Base-by-base conservation (phyloP, 2,329 filamentous ascomycete species). In the Colletotrichum sojae region DNA sequence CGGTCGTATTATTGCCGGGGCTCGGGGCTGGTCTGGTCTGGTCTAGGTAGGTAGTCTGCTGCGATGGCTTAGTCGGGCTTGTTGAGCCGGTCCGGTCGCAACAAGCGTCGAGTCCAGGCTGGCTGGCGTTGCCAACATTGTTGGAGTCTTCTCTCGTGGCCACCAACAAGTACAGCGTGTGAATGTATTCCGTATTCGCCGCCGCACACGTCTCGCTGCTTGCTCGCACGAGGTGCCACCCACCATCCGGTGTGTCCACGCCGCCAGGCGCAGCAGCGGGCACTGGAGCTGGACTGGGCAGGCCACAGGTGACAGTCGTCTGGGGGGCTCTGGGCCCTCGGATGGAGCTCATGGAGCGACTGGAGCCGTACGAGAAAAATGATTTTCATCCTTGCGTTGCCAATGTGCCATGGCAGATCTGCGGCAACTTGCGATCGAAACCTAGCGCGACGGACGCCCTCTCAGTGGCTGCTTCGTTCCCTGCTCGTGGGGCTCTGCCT, bases 361-460 rank as follows among this genome's bases (percentile, higher is more conserved):
- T 66, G 62, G 62, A 56, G 62, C 62, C 67, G 63, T 67, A 69
- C 46, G 67, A 69, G 67, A 69, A 69, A 36, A 36, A 36, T 36
- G 55, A 69, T 69, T 69, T 69, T 69, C 63, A 69, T 57, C 62
- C 67, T 69, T 56, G 67, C 63, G 49, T 69, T 61, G 56, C 63
- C 58, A 67, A 56, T 69, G 62, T 61, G 56, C 62, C 55, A 61
- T 61, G 63, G 63, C 56, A 69, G 67, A 69, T 69, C 67, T 67
- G 62, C 56, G 63, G 67, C 63, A 67, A 56, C 67, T 67, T 61
- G 56, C 67, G 67, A 69, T 69, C 67, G 66, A 66, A 66, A 55
- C 51, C 66, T 59, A 55, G 66, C 48, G 61, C 31, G 54, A 59
- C 48, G 53, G 61, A 20, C 43, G 65, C 22, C 25, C 36, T 65